A percentile compares a stretch with the other conserved stretches of the same genome.
Conservation (phyloP, 2,329 filamentous ascomycete genomes). For the Lecanicillium sp. region DNA sequence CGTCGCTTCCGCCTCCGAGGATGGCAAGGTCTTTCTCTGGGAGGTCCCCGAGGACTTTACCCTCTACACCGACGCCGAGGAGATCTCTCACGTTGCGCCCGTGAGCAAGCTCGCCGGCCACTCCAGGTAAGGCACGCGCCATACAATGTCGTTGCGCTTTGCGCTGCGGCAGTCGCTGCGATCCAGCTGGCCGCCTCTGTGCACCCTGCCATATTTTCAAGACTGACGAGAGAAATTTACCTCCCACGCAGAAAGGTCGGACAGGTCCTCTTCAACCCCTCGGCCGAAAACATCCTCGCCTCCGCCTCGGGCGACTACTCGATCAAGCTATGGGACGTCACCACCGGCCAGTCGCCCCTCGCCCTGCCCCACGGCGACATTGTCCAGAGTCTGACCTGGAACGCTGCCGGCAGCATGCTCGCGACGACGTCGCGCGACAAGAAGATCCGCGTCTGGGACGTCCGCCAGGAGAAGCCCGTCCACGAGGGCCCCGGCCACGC, state of each 20-base stretch:
- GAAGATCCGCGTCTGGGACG: conserved; percentile 96
- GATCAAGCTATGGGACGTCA: conserved; percentile 93
- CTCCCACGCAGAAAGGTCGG: conserved; percentile 72
- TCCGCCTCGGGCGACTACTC: conserved; percentile 93
- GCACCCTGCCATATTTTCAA: background rate
- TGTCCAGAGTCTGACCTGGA: conserved; percentile 94
- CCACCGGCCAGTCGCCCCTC: conserved; percentile 66
- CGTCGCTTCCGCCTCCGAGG: conserved; percentile 90
- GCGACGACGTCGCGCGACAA: conserved; percentile 96
- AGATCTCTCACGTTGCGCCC: conserved; percentile 74
- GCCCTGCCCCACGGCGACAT: conserved; percentile 84
- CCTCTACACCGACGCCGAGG: conserved; percentile 77
- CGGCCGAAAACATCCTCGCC: conserved; percentile 90
- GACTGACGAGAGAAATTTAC: background rate
- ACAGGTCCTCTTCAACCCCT: conserved; percentile 95
- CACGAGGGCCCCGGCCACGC: conserved; percentile 81
- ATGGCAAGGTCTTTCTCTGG: conserved; percentile 97
- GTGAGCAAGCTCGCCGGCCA: conserved; percentile 80
- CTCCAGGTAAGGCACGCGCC: conserved; percentile 54
- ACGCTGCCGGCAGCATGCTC: conserved; percentile 76
- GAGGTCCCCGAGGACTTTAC: conserved; percentile 85
- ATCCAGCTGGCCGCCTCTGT: conserved; percentile 21
- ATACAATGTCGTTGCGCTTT: no score
- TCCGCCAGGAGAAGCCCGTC: conserved; percentile 80
- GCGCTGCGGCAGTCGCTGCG: no score